Evolutionary conservation across 2,329 filamentous ascomycete genomes (phyloP).

Genomic region (Fusarium sp.): DNA sequence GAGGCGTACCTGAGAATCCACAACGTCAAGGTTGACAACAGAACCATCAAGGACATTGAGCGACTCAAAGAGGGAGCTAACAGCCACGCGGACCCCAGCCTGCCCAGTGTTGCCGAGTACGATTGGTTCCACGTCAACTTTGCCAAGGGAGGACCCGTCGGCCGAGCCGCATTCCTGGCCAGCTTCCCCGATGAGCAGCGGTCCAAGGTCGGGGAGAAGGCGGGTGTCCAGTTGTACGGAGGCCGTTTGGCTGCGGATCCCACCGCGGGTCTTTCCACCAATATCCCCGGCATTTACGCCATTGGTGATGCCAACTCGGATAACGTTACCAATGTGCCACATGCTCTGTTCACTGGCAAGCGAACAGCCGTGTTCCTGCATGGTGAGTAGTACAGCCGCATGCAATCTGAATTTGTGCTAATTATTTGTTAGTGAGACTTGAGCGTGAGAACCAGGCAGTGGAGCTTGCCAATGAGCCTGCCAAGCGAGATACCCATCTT

Average conservation of each 20-base stretch:
- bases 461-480: slow-evolving; percentile 51
- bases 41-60: slow-evolving; percentile 65
- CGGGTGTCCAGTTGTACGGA: slow-evolving; percentile 63
- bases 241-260: slow-evolving; percentile 61
- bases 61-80: slow-evolving; percentile 61
- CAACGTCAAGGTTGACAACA: slow-evolving; percentile 70
- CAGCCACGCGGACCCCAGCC: slow-evolving; percentile 56
- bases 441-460: slow-evolving; percentile 57
- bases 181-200: slow-evolving; percentile 64
- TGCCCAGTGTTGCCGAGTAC: slow-evolving; percentile 63
- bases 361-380: slow-evolving; percentile 70
- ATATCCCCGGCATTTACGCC: slow-evolving; percentile 69
- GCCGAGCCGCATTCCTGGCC: slow-evolving; percentile 68
- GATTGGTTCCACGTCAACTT: slow-evolving; percentile 72
- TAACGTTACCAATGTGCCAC: slow-evolving; percentile 73
- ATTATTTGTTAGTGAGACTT: slow-evolving; percentile 55
- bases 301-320: slow-evolving; percentile 74
- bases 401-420: background rate
- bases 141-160: slow-evolving; percentile 59
- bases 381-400: slow-evolving; percentile 57
- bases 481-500: slow-evolving; percentile 51
- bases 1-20: slow-evolving; percentile 64
- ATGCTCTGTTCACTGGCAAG: slow-evolving; percentile 74
- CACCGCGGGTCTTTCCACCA: slow-evolving; percentile 65
- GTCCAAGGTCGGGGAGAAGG: slow-evolving; percentile 62